Evolutionary conservation across 202 grass and related monocot genomes (phyloP).

Genomic region (Cymbopogon flexuosus): DNA sequence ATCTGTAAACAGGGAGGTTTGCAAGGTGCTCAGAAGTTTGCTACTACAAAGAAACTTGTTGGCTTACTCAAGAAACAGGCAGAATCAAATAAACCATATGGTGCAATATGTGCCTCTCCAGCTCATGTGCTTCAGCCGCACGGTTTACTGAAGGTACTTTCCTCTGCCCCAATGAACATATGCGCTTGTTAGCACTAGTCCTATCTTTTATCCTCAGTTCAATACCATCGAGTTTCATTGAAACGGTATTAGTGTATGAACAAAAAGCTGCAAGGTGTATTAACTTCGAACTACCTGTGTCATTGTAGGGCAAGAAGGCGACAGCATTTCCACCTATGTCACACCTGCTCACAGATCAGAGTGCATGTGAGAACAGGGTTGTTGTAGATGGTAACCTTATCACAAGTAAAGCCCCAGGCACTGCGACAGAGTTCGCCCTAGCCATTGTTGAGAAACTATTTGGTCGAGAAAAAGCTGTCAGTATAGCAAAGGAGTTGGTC

Average conservation of each 20-base stretch:
- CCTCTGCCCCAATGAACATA: not conserved
- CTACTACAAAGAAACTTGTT: conserved; percentile 50
- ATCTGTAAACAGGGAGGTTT: conserved; percentile 46
- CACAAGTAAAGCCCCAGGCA: conserved; percentile 67
- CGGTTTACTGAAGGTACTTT: conserved; percentile 55
- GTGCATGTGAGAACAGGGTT: conserved; percentile 47
- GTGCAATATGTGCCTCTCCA: conserved; percentile 77
- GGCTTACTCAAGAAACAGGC: conserved; percentile 58
- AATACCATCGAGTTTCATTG: not conserved
- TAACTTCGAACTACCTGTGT: not conserved
- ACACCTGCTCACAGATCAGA: conserved; percentile 57
- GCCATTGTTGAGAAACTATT: conserved; percentile 71
- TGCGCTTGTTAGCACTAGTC: not conserved
- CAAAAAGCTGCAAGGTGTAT: not conserved
- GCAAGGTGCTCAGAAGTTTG: conserved; percentile 52
- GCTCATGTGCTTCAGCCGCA: conserved; percentile 54
- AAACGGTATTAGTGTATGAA: not conserved
- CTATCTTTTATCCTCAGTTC: not conserved
- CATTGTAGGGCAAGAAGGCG: conserved; percentile 60
- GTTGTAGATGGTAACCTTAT: conserved; percentile 68
- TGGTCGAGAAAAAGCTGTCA: conserved; percentile 46
- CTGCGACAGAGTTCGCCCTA: conserved; percentile 49
- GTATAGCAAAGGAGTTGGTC: conserved; percentile 41
- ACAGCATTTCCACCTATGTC: conserved; percentile 55
- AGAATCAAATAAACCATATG: conserved; percentile 54